These are phyloP conservation scores for Emergomyces orientalis DNA, from an alignment of 2,329 filamentous ascomycete species.

Conservation along the genomic window DNA sequence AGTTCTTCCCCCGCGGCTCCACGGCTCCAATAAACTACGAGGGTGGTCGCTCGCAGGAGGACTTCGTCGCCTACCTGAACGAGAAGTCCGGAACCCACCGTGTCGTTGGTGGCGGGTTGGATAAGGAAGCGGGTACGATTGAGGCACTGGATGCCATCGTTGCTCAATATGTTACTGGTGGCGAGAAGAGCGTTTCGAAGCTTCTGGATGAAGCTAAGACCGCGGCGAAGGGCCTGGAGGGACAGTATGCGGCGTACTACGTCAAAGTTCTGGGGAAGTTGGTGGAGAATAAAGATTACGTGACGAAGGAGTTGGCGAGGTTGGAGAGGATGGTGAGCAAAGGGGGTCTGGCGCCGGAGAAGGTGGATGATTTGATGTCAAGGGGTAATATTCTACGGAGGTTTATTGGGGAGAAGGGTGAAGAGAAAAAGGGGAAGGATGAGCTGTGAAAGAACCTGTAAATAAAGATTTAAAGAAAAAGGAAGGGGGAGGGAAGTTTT, in stretches of 20 bases:
- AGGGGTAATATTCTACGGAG: slow-evolving; percentile 80
- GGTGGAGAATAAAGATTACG: slow-evolving; percentile 65
- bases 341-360: slow-evolving; percentile 73
- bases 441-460: slow-evolving; percentile 49
- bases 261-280: slow-evolving; percentile 83
- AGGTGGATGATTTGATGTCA: slow-evolving; percentile 77
- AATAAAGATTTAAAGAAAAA: not conserved
- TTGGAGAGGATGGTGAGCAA: slow-evolving; percentile 73
- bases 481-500: not conserved
- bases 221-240: slow-evolving; percentile 57
- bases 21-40: slow-evolving; percentile 62
- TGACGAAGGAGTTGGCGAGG: slow-evolving; percentile 73
- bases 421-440: slow-evolving; percentile 53
- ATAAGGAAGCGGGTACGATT: slow-evolving; percentile 72
- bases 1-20: slow-evolving; percentile 86
- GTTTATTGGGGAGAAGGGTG: slow-evolving; percentile 56
- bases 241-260: slow-evolving; percentile 90
- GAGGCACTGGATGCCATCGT: slow-evolving; percentile 68
- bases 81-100: slow-evolving; percentile 82
- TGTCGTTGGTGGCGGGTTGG: slow-evolving; percentile 66
- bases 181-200: slow-evolving; percentile 53
- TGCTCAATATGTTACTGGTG: slow-evolving; percentile 50
- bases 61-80: slow-evolving; percentile 75
- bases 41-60: slow-evolving; percentile 65
- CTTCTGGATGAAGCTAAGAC: slow-evolving; percentile 64